Evolutionary conservation across 805 yeast genomes (phyloP), one percentile per base, ranked within the genome.

Genomic region (Candida multigemmis): DNA sequence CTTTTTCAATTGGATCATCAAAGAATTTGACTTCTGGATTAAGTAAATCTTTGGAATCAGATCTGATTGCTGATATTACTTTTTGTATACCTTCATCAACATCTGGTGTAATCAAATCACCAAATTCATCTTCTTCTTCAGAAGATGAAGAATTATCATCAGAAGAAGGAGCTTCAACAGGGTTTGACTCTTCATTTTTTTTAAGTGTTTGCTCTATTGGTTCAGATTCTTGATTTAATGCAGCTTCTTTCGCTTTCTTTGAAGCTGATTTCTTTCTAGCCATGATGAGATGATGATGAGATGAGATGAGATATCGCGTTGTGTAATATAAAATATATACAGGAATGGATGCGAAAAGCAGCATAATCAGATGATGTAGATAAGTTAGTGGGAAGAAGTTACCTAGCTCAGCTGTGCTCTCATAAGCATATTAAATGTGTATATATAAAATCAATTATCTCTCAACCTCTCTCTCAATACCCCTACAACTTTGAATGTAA

Each of bases 81-180:
- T 75, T 66, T 27, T 68, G 63, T 38, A 91, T 76, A 14, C 93
- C 93, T 12, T 65, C 53, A 36, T 91, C 96, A 7, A 91, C 83
- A 26, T 81, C 86, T 25, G 74, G 85, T 0, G 96, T 89, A 28
- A 84, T 65, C 26, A 91, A 60, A 16, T 86, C 94, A 27, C 96
- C 98, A 39, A 53, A 77, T 34, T 87, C 96, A 48, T 91, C 98
- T 54, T 89, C 98, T 4, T 76, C 85, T 46, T 84, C 94, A 6
- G 63, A 65, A n/a, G 59, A 60, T 5, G 45, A 44, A 9, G 46
- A 53, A 5, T 38, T 46, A 3, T 41, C 50, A 8, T 22, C 28
- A 19, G 6, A 24, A 28, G 28, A 8, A 16, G 4, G 24, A 12
- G 5, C 22, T 23, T 25, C 27, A 6, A 24, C 20, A n/a, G 28